A percentile compares a stretch with the other conserved stretches of the same genome.
These are phyloP conservation scores for Penicillium hesseltinei DNA, from an alignment of 2,329 filamentous ascomycete genomes.

Conservation along the genomic window DNA sequence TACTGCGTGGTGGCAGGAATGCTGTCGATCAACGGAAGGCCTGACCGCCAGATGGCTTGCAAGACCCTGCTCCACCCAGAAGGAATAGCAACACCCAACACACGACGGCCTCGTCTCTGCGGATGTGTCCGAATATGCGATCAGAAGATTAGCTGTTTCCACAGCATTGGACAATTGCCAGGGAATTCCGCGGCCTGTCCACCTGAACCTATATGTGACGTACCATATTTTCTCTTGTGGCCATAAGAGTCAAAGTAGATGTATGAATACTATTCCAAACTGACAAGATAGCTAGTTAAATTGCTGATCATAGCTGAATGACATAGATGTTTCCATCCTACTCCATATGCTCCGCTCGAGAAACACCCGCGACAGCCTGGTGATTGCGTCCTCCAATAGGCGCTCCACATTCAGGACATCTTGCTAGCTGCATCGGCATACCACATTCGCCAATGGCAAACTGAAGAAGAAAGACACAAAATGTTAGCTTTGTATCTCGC, in stretches of 20 bases:
- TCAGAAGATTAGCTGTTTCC: not conserved
- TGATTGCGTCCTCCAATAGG: slow-evolving; percentile 9
- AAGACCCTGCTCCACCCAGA: not conserved
- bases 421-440: slow-evolving; percentile 30
- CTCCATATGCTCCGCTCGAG: slow-evolving; percentile 9
- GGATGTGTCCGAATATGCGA: not conserved
- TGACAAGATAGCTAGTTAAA: not conserved
- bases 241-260: not conserved
- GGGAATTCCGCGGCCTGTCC: not conserved
- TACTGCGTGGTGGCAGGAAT: not conserved
- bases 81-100: not conserved
- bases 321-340: not conserved
- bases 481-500: not conserved
- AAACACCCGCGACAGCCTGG: slow-evolving; percentile 1
- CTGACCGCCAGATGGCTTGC: not conserved
- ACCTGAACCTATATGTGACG: not conserved
- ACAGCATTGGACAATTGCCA: not conserved
- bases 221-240: not conserved
- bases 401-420: slow-evolving; percentile 22
- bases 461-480: not conserved
- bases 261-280: not conserved
- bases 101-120: not conserved
- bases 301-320: not conserved
- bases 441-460: slow-evolving; percentile 34
- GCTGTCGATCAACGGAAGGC: not conserved